These are phyloP conservation scores for Dictyostelium citrinum DNA, from an alignment of 78 protist genomes.

Conservation along the genomic window DNA sequence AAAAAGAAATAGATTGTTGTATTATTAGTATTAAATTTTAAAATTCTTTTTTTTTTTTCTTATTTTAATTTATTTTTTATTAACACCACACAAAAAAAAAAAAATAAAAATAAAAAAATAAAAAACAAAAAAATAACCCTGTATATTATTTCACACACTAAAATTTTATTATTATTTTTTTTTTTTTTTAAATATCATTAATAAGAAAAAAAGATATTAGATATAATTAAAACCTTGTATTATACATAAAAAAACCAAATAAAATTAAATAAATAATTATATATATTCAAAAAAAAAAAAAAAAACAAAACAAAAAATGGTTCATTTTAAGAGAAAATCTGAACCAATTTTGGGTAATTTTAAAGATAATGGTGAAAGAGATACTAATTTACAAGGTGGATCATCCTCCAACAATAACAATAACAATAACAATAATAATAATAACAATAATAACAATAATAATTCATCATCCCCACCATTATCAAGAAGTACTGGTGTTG, in stretches of 20 bases:
- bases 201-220: not conserved
- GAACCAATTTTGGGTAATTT: slow-evolving; percentile 2
- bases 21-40: no score
- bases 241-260: not conserved
- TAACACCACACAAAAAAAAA: not conserved
- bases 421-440: not conserved
- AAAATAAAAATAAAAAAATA: no score
- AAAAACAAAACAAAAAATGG: not conserved
- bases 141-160: not conserved
- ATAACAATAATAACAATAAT: not conserved
- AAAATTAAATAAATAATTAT: not conserved
- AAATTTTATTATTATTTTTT: not conserved
- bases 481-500: slow-evolving; percentile 12
- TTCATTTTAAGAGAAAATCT: slow-evolving; percentile 12
- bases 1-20: not conserved
- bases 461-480: not conserved
- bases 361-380: not conserved
- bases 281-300: not conserved
- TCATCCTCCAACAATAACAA: not conserved
- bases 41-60: no score
- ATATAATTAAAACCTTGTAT: not conserved
- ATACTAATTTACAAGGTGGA: not conserved
- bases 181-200: not conserved
- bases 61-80: no score
- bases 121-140: not conserved